Percentiles rank a stretch among this genome's conserved stretches.
Conservation (phyloP, 345 rosid genomes). For the Lepidium aucheri region DNA sequence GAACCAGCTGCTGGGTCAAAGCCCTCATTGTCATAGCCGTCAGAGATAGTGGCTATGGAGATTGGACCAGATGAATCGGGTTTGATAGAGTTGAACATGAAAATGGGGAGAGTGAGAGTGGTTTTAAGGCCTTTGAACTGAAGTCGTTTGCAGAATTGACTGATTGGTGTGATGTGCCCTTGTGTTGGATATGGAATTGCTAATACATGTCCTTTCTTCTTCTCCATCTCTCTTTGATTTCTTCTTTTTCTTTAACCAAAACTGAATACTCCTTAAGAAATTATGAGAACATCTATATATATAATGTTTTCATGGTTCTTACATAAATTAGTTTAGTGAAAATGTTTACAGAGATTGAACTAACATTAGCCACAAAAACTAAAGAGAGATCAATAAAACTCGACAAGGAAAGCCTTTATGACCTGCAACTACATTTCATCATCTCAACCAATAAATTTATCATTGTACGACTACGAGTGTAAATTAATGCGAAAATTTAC, state of each 20-base stretch:
- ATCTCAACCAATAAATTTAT: no score
- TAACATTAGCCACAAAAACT: no score
- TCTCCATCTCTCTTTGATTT: slow-evolving; percentile 10
- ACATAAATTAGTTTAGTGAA: no score
- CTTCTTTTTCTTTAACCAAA: not conserved
- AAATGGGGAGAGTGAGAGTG: slow-evolving; percentile 28
- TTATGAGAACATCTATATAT: not conserved
- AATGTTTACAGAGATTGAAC: no score
- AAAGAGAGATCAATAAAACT: no score
- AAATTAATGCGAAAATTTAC: no score
- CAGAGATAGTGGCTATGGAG: slow-evolving; percentile 13
- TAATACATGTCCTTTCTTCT: not conserved
- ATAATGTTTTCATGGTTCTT: no score
- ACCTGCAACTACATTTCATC: no score
- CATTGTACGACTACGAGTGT: no score
- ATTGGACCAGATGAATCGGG: slow-evolving; percentile 7
- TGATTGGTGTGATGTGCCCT: slow-evolving; percentile 51
- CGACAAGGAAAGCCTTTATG: no score
- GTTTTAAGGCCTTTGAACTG: slow-evolving; percentile 37
- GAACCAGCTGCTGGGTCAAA: not conserved
- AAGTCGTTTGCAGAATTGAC: slow-evolving; percentile 49
- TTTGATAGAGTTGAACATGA: slow-evolving; percentile 29
- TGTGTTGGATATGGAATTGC: slow-evolving; percentile 4
- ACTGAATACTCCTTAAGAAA: not conserved
- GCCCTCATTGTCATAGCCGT: slow-evolving; percentile 12